Conservation (phyloP, 2,329 filamentous ascomycete genomes). For the Diplodia sapinea region DNA sequence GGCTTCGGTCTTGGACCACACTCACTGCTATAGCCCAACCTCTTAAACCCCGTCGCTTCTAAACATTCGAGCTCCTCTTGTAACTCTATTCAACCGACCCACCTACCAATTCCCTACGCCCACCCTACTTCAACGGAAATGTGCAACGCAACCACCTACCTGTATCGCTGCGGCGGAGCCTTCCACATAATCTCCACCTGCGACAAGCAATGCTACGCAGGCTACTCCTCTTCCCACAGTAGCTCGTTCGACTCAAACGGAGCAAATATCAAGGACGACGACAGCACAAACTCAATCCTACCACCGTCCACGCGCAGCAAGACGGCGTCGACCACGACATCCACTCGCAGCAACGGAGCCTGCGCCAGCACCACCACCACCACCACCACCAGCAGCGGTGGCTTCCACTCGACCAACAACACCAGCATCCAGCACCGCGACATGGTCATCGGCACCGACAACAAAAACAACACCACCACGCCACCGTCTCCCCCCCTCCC, state of each 20-base stretch:
- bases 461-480: background rate
- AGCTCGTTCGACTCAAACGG: background rate
- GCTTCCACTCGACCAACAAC: background rate
- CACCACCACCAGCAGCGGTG: too few species aligned
- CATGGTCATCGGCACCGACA: background rate
- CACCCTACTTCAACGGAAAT: background rate
- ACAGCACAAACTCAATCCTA: background rate
- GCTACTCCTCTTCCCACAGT: background rate
- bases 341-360: background rate
- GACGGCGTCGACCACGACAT: background rate
- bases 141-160: constrained; percentile 4
- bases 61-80: background rate
- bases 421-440: background rate
- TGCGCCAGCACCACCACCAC: too few species aligned
- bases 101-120: background rate
- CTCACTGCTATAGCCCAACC: background rate
- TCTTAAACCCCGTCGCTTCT: background rate
- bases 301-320: background rate
- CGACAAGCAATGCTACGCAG: background rate
- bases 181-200: constrained; percentile 1
- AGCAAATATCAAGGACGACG: background rate
- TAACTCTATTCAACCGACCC: background rate
- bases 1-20: background rate
- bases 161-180: background rate
- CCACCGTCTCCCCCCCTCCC: background rate